These are phyloP conservation scores for Alternaria alternata DNA, from an alignment of 2,329 filamentous ascomycete species.

Conservation along the genomic window DNA sequence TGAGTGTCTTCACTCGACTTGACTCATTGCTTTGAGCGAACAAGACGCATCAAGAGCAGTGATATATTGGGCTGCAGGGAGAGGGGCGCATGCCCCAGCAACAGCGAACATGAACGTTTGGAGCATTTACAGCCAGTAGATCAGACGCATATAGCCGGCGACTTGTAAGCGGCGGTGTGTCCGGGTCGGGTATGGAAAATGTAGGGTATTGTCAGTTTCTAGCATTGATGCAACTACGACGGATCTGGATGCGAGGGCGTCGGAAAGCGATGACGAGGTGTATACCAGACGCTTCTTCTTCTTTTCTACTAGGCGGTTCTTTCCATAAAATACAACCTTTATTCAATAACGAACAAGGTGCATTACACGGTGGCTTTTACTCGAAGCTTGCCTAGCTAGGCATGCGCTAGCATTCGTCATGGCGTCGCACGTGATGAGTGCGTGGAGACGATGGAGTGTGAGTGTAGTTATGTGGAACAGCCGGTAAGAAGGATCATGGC, in stretches of 20 bases:
- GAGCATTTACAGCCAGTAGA: constrained; percentile 14
- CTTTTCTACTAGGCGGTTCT: constrained; percentile 20
- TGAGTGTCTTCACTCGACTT: constrained; percentile 96
- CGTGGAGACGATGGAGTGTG: constrained; percentile 10
- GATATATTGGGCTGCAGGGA: constrained; percentile 1
- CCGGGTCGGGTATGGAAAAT: constrained; percentile 13
- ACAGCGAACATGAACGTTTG: constrained; percentile 19
- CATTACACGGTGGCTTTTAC: constrained; percentile 9
- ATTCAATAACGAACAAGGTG: constrained; percentile 10
- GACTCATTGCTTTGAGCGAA: constrained; percentile 83
- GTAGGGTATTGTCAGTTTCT: constrained; percentile 32
- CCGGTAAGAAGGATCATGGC: not conserved
- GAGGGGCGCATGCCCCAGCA: constrained; percentile 5
- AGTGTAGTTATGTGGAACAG: constrained; percentile 4
- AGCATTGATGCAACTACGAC: constrained; percentile 39
- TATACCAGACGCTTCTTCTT: constrained; percentile 17
- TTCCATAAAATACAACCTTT: constrained; percentile 29
- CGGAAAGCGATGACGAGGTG: constrained; percentile 17
- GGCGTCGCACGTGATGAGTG: constrained; percentile 19
- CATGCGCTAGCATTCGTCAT: constrained; percentile 16
- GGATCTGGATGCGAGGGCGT: constrained; percentile 35
- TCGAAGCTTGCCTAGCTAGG: constrained; percentile 6
- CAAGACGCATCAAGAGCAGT: not conserved
- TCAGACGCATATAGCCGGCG: constrained; percentile 18
- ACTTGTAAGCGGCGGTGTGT: constrained; percentile 14